Base-by-base conservation (phyloP, 2,329 filamentous ascomycete genomes). In the Aplosporella prunicola region DNA sequence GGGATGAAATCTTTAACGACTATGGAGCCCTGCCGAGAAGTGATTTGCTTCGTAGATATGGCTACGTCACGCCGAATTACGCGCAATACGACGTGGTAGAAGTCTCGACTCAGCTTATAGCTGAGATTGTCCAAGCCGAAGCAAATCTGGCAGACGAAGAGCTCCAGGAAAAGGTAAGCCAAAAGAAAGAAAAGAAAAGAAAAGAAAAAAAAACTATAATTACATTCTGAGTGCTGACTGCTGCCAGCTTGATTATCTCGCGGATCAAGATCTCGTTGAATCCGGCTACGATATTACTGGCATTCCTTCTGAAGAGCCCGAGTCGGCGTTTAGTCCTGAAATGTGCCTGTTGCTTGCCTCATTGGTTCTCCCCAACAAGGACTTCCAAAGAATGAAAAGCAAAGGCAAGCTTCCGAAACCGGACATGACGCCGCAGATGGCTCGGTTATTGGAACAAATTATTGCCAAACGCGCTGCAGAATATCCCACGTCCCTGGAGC, bases 1-100 rank as follows among this genome's bases (percentile, higher is more conserved):
- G 82, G 5, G 74, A 85, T 39, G 82, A 93, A 57, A 75, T 94
- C 13, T 75, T 88, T 53, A 93, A 93, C 56, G 88, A 93, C 61
- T 93, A 93, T 47, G 88, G 88, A 0, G 78, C 86, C 5, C 73
- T 93, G 3, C 82, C 86, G 8, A 82, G 83, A 42, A 81, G 82
- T 1, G 87, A 95, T 52, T 67, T 94, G 6, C 69, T 94, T 9
- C 71, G 88, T 23, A 72, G 87, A 10, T 93, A 94, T 49, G 88
- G 88, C 13, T 94, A 93, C 51, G 76, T 87, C n/a, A 89, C 85
- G 0, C 63, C 74, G 18, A 80, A 79, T 46, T 88, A 94, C 49
- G 65, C 76, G 8, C 69, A 78, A 26, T 86, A 87, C 56, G 86
- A 94, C 48, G 84, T 93, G 1, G 80, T 84, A 1, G 88, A 95